Conservation (phyloP, 495 filamentous ascomycete species). For the Aspergillus cavernicola region DNA sequence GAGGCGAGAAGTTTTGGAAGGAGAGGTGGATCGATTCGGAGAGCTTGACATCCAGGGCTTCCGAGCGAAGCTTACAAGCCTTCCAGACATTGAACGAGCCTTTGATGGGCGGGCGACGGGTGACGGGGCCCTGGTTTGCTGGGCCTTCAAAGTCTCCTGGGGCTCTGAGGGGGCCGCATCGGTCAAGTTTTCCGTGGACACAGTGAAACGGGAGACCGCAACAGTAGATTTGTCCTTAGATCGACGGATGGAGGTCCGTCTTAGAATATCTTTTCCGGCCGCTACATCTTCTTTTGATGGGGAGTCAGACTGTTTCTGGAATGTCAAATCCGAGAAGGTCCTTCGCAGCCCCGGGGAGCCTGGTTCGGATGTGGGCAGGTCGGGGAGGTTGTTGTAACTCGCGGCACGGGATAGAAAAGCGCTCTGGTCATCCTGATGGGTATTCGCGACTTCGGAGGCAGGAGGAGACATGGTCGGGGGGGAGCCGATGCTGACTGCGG, state of each 20-base stretch:
- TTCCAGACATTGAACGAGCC: conserved; percentile 54
- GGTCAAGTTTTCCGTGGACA: conserved; percentile 37
- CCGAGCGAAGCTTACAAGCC: conserved; percentile 62
- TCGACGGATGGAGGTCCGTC: conserved; percentile 41
- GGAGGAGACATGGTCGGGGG: conserved; percentile 35
- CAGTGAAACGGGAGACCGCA: conserved; percentile 35
- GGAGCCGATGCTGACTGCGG: conserved; percentile 16
- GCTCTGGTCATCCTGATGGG: conserved; percentile 26
- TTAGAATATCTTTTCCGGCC: conserved; percentile 45
- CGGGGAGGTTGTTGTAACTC: conserved; percentile 42
- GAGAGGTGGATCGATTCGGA: conserved; percentile 59
- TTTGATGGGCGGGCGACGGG: conserved; percentile 43
- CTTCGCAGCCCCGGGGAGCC: conserved; percentile 32
- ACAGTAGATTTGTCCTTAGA: conserved; percentile 35
- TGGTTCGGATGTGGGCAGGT: conserved; percentile 21
- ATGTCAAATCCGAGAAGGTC: conserved; percentile 42
- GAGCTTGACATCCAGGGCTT: conserved; percentile 64
- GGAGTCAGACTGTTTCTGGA: conserved; percentile 31
- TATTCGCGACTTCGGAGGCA: conserved; percentile 22
- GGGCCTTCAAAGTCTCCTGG: conserved; percentile 19
- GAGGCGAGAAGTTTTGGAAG: conserved; percentile 40
- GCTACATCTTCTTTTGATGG: conserved; percentile 43
- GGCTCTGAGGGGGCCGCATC: conserved; percentile 18
- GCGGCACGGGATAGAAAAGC: conserved; percentile 34
- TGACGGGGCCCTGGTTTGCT: conserved; percentile 36